phyloP scores from a whole-genome alignment of 2,329 filamentous ascomycete species.

The Aphanocladium album region DNA sequence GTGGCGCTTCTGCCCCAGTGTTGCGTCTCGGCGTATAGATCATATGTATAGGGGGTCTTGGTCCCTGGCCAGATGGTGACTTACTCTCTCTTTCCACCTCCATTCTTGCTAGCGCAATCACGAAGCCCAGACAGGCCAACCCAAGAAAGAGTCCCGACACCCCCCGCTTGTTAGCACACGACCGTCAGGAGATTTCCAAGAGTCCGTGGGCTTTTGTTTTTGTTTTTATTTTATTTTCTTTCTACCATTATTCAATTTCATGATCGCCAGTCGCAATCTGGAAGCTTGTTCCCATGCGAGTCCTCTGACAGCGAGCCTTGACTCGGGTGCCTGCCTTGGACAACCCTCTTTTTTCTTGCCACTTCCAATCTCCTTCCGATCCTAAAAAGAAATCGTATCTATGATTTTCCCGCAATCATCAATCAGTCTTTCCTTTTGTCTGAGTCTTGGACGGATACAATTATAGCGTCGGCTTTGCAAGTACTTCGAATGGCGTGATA shows the following conservation, averaged over 20 bases:
- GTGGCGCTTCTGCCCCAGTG: conserved; percentile 13
- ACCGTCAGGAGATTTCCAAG: conserved; percentile 5
- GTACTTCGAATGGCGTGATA: conserved; percentile 5
- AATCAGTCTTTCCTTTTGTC: conserved; percentile 5
- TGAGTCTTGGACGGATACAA: background rate
- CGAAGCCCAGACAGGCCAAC: background rate
- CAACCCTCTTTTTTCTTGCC: background rate
- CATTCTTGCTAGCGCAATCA: conserved; percentile 6
- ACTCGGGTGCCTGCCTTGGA: conserved; percentile 1
- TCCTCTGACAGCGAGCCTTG: conserved; percentile 4
- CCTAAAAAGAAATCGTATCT: conserved; percentile 1
- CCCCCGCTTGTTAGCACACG: conserved; percentile 7
- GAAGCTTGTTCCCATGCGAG: background rate
- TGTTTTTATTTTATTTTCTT: background rate
- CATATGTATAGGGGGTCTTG: conserved; percentile 5
- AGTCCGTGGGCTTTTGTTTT: background rate
- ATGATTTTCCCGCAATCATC: background rate
- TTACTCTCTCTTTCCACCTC: background rate
- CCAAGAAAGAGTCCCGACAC: background rate
- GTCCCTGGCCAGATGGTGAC: background rate
- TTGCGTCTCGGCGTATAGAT: conserved; percentile 13
- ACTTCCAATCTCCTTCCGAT: background rate
- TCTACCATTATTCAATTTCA: background rate
- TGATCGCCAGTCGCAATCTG: background rate
- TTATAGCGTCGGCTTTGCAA: background rate